Evolutionary conservation across 2,329 filamentous ascomycete genomes (phyloP), one percentile per base, ranked within the genome.

Genomic region (Orbilia brochopaga): DNA sequence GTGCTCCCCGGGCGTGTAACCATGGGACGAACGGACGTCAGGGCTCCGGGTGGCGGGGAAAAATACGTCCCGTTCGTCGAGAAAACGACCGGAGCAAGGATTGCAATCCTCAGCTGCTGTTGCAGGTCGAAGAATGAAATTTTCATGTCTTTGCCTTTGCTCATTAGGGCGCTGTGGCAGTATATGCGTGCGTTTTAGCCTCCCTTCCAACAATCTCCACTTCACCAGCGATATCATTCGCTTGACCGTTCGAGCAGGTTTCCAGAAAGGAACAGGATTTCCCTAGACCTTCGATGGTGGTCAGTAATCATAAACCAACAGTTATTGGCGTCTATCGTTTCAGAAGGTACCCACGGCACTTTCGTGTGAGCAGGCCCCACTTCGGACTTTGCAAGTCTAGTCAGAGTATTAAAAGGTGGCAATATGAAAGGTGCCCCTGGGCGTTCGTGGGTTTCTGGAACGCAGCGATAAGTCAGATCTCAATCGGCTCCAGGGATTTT

Each of bases 401-500:
- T 30, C 13, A 27, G 23, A 27, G 21, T 1, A 24, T 27, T 8
- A 10, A 17, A 17, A 11, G 46, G 44, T 60, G 57, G 46, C 24
- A 53, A 44, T 35, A 1, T 21, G 1, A 6, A 2, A 17, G 17
- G n/a, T 50, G 51, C 30, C 50, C 59, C 44, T 30, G 50, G 7
- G 30, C 19, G 42, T 35, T 60, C 27, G 27, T 8, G 27, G 27
- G 27, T 32, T 32, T 32, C 27, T 32, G 27, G 27, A 32, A 60
- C 44, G 51, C 60, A 51, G n/a, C 48, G 51, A 44, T 65, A 42
- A 57, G 32, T 56, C 53, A 44, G 52, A 65, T 51, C 61, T 65
- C 19, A 51, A 48, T 23, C n/a, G 10, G 10, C 35, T 51, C 32
- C 50, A 42, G 56, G 56, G 51, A 58, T 42, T 42, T 42, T 42